Evolutionary conservation across 768 basidiomycete genomes (phyloP).

Genomic region (Lactarius hengduanensis): DNA sequence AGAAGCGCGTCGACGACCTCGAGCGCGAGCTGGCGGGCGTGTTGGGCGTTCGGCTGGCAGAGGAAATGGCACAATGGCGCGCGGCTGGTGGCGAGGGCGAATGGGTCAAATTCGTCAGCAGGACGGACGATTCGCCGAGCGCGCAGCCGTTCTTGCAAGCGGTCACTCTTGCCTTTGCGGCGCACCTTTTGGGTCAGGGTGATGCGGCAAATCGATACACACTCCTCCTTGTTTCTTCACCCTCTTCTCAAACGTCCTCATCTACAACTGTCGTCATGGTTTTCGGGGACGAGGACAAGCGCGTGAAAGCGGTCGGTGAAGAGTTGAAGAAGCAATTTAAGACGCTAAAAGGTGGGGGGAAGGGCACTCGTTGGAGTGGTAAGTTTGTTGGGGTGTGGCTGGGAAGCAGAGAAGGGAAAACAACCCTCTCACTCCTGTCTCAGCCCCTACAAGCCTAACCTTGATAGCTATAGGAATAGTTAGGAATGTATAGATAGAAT

Average conservation of each 20-base stretch:
- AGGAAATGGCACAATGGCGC: constrained; percentile 36
- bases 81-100: constrained; percentile 31
- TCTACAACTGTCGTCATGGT: constrained; percentile 58
- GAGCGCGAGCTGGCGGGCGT: constrained; percentile 60
- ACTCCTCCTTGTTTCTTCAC: constrained; percentile 60
- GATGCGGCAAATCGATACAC: constrained; percentile 37
- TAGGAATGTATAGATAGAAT: constrained; percentile 3
- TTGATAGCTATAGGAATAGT: neutral
- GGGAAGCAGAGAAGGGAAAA: constrained; percentile 42
- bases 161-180: constrained; percentile 49
- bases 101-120: constrained; percentile 52
- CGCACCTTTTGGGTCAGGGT: constrained; percentile 29
- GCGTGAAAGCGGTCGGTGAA: constrained; percentile 59
- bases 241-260: constrained; percentile 50
- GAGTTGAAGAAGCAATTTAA: constrained; percentile 52
- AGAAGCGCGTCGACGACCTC: constrained; percentile 67
- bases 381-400: constrained; percentile 68
- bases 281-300: constrained; percentile 57
- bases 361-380: constrained; percentile 74
- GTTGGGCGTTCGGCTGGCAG: constrained; percentile 44
- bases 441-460: neutral
- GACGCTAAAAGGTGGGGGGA: constrained; percentile 74
- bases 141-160: constrained; percentile 59
- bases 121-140: constrained; percentile 60
- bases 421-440: constrained; percentile 32